Evolutionary conservation across 495 filamentous ascomycete genomes (phyloP), one percentile per base, ranked within the genome.

Genomic region (Pseudoneurospora amorphoporcata): DNA sequence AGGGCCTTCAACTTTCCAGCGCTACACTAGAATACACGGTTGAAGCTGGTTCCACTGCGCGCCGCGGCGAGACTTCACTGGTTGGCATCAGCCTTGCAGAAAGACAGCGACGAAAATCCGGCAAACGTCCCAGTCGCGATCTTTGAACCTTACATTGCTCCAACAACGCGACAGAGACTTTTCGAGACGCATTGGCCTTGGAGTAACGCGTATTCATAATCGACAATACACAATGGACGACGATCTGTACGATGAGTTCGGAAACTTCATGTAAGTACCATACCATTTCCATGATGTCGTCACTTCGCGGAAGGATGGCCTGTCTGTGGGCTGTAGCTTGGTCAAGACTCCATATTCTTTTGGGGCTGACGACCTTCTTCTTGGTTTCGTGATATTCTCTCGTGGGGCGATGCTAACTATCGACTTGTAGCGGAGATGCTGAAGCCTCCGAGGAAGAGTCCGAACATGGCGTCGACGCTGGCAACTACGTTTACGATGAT

Each of bases 391-490:
- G 29, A 8, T 35, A 58, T 4, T 35, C 29, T 32, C 53, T 32
- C 14, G 5, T 65, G 14, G 12, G 32, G 12, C 29, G 5, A 35
- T 69, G 53, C 75, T 76, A 61, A 76, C 72, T 53, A 42, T 39
- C 17, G 10, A 14, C 19, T 2, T 40, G 72, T 43, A 95, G 95
- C 75, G 95, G 97, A 79, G 84, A 86, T 73, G 91, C 88, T 75
- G 92, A 90, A 76, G 92, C 94, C 78, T 96, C 93, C 42, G 94
- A 96, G 75, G 92, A 93, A 77, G 95, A 97, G 77, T 89, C 89
- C 73, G 87, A 93, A 75, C 86, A 88, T 82, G 91, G 89, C 76
- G 88, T 91, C 74, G 87, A 87, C 78, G 88, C 87, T 39, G 91
- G 91, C 76, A 89, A 90, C 75, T 97, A 96, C 77, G 88, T 92